phyloP scores from a whole-genome alignment of 805 yeast species.

The Candida schatavii region DNA sequence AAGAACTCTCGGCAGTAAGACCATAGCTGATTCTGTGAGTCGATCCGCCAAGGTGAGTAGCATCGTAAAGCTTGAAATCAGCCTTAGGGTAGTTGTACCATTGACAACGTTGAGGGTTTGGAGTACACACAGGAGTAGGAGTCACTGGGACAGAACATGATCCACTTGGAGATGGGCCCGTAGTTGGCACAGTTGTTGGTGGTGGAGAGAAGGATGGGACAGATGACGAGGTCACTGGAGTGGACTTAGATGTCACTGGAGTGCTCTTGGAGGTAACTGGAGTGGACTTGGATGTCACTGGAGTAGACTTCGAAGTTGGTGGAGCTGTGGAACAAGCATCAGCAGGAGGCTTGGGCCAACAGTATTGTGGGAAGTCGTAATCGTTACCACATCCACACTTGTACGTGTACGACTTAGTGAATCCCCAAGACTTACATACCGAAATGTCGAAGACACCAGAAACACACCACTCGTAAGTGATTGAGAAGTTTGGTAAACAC shows the following conservation, averaged over 20 bases:
- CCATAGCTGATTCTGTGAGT: not conserved
- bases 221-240: too few relatives aligned
- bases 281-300: too few relatives aligned
- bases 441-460: not conserved
- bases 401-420: constrained; percentile 1
- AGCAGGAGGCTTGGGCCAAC: constrained; percentile 3
- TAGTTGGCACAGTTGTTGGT: not conserved
- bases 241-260: too few relatives aligned
- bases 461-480: constrained; percentile 1
- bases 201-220: not conserved
- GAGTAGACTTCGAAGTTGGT: not conserved
- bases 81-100: not conserved
- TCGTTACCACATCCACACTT: constrained; percentile 1
- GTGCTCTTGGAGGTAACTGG: too few relatives aligned
- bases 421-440: not conserved
- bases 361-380: constrained; percentile 2
- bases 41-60: not conserved
- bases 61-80: not conserved
- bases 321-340: not conserved
- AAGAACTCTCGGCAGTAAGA: not conserved
- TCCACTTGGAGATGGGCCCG: not conserved
- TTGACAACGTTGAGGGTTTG: not conserved
- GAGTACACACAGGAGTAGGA: constrained; percentile 1
- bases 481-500: constrained; percentile 1
- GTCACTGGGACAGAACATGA: not conserved